Percentiles rank a stretch among this genome's conserved stretches.
Conservation (phyloP, 305 asterid genomes). For the Fraxinus greggii region DNA sequence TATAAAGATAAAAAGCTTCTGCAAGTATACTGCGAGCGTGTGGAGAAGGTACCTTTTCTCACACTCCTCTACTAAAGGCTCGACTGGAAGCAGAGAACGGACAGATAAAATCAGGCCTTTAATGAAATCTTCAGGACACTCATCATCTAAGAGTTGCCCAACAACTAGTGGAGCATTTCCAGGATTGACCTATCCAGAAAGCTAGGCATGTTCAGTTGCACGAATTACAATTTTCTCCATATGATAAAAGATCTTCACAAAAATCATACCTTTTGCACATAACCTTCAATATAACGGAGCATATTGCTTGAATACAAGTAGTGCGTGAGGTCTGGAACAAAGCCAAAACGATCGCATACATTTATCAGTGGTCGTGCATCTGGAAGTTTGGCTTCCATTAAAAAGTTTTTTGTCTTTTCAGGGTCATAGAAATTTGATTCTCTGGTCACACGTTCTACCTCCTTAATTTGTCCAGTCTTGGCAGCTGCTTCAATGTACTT, state of each 20-base stretch:
- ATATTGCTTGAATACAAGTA: slow-evolving; percentile 77
- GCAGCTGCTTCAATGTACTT: slow-evolving; percentile 99
- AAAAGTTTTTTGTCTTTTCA: slow-evolving; percentile 91
- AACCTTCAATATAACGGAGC: slow-evolving; percentile 99
- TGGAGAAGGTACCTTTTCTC: slow-evolving; percentile 70
- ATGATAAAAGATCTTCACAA: background rate
- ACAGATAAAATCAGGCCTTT: slow-evolving; percentile 96
- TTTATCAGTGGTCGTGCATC: slow-evolving; percentile 98
- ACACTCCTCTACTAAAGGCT: slow-evolving; percentile 97
- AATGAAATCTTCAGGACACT: slow-evolving; percentile 98
- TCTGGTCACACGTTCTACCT: slow-evolving; percentile 98
- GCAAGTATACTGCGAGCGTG: background rate
- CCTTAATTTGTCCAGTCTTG: slow-evolving; percentile 98
- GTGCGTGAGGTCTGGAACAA: slow-evolving; percentile 62
- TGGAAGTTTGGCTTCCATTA: slow-evolving; percentile 99
- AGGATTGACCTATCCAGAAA: slow-evolving; percentile 76
- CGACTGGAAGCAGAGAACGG: slow-evolving; percentile 99
- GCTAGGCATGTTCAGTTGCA: slow-evolving; percentile 26
- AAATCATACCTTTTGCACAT: slow-evolving; percentile 52
- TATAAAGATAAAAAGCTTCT: slow-evolving; percentile 4
- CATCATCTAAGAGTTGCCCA: slow-evolving; percentile 97
- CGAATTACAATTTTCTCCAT: slow-evolving; percentile 3
- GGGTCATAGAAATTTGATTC: slow-evolving; percentile 96
- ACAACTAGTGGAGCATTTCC: slow-evolving; percentile 99
- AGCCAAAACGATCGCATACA: slow-evolving; percentile 80